Conservation (phyloP, 202 grass and related monocot genomes). For the Alloteropsis angusta region DNA sequence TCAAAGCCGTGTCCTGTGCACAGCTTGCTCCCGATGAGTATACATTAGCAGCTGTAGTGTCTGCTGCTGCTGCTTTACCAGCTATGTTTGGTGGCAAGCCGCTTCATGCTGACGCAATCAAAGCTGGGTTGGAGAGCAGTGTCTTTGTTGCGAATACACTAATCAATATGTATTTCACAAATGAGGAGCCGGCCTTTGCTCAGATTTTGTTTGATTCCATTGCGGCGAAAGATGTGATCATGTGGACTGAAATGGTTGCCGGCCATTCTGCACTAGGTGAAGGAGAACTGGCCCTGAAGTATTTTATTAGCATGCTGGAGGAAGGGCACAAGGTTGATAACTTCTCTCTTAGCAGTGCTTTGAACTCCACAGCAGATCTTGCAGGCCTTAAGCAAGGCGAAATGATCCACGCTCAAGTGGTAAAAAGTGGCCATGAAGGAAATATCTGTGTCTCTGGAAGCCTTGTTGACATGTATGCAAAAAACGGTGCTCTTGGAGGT, state of each 20-base stretch:
- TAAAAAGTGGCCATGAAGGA: constrained; percentile 52
- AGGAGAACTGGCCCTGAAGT: constrained; percentile 60
- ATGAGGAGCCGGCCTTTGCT: constrained; percentile 40
- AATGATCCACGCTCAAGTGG: constrained; percentile 61
- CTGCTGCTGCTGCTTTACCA: constrained; percentile 49
- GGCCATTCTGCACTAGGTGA: constrained; percentile 59
- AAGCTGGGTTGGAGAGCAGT: constrained; percentile 42
- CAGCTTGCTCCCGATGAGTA: constrained; percentile 55
- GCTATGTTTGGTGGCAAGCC: constrained; percentile 48
- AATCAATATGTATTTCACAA: constrained; percentile 93
- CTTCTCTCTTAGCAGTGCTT: constrained; percentile 83
- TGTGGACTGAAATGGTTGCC: constrained; percentile 96
- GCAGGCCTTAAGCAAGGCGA: constrained; percentile 66
- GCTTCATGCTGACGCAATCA: constrained; percentile 57
- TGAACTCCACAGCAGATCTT: constrained; percentile 56
- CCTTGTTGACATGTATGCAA: constrained; percentile 79
- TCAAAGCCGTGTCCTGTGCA: constrained; percentile 16
- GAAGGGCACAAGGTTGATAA: constrained; percentile 68
- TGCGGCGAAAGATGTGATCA: constrained; percentile 56
- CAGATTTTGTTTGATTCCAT: constrained; percentile 49
- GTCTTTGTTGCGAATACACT: constrained; percentile 70
- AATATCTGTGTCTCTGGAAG: constrained; percentile 77
- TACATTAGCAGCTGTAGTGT: constrained; percentile 65
- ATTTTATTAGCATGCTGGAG: constrained; percentile 57
- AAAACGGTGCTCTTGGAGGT: constrained; percentile 54